Evolutionary conservation across 1,284 basidiomycete genomes (phyloP).

Genomic region (Singerocomus inundabilis): DNA sequence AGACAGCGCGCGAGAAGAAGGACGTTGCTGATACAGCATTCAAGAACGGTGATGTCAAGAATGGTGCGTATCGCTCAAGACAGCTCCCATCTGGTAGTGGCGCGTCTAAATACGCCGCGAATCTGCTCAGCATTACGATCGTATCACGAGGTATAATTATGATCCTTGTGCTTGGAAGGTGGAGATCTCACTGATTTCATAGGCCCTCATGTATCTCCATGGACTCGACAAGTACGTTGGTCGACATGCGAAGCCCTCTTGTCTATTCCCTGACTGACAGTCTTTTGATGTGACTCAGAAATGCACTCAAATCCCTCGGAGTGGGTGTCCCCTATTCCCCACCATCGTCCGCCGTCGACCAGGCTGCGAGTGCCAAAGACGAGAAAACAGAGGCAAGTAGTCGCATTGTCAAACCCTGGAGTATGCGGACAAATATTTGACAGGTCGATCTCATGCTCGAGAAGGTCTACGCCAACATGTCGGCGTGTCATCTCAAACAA

Average conservation of each 20-base stretch:
- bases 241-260: neutral
- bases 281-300: slow-evolving; percentile 36
- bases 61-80: slow-evolving; percentile 46
- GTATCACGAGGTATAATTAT: slow-evolving; percentile 59
- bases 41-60: slow-evolving; percentile 59
- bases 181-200: slow-evolving; percentile 14
- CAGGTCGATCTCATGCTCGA: slow-evolving; percentile 72
- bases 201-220: slow-evolving; percentile 67
- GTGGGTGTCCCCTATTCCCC: slow-evolving; percentile 29
- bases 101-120: slow-evolving; percentile 9
- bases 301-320: slow-evolving; percentile 50
- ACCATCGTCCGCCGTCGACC: slow-evolving; percentile 32
- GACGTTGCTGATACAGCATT: slow-evolving; percentile 73
- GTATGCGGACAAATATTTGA: neutral
- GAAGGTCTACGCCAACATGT: slow-evolving; percentile 80
- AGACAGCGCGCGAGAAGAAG: slow-evolving; percentile 65
- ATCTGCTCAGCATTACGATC: slow-evolving; percentile 51
- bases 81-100: neutral
- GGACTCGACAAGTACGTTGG: slow-evolving; percentile 65
- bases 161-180: slow-evolving; percentile 4
- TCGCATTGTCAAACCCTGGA: neutral
- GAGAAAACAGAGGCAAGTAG: slow-evolving; percentile 52
- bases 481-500: slow-evolving; percentile 74
- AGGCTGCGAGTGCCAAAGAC: slow-evolving; percentile 40
- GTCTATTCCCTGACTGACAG: neutral